Evolutionary conservation across 2,329 filamentous ascomycete species (phyloP), one percentile per base, ranked within the genome.

Genomic region (Alternaria hordeiaustralica): DNA sequence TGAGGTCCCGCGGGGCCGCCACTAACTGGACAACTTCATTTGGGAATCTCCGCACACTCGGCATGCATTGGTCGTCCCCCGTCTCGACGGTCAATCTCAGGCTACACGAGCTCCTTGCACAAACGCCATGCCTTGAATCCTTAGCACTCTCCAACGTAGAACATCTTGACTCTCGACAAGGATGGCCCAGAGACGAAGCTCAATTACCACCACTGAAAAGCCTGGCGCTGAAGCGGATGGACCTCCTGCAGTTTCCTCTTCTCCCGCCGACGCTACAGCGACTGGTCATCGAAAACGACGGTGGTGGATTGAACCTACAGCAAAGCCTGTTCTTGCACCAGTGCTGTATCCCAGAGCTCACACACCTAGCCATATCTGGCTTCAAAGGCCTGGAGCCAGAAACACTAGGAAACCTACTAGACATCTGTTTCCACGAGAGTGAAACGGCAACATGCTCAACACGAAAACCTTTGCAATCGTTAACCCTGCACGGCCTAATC

Each of bases 11-110:
- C 23, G 21, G 28, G 26, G 12, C 55, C 44, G 46, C n/a, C 25
- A 49, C 50, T 18, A 46, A 66, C 7, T 79, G 75, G 76, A 64
- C 71, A 13, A 67, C 67, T 8, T 66, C 75, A 6, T 69, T 75
- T 25, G 68, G 70, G 2, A 63, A 69, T 30, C 70, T 81, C 5
- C 63, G 71, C 20, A 70, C 65, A 5, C 59, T 79, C 5, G 63
- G 53, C 8, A 41, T 79, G 18, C 49, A 65, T 45, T 25, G 49
- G 28, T 25, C 20, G 15, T 9, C 9, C 28, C 8, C 21, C 15
- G 6, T 41, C 20, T 36, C 20, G 30, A 18, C 21, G 43, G 5
- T 18, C 18, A 6, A 45, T 23, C 15, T 62, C 51, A 3, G 23
- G 5, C 51, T 70, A 15, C 23, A 44, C 2, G 33, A 15, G 4